Evolutionary conservation across 2,329 filamentous ascomycete species (phyloP), one percentile per base, ranked within the genome.

Genomic region (Chaetomium sp.): DNA sequence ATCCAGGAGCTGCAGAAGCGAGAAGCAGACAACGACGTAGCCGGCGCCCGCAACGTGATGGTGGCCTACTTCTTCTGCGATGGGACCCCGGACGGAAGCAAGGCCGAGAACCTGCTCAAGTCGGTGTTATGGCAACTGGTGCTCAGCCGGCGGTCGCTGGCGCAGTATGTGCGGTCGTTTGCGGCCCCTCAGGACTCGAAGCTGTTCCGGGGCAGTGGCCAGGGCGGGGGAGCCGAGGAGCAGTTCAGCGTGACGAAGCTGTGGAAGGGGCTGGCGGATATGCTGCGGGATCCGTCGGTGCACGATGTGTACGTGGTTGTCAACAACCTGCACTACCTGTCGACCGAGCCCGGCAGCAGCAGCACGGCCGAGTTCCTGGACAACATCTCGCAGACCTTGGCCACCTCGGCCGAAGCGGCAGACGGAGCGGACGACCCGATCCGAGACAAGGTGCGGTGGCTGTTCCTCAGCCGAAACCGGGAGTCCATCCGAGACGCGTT

Each of bases 11-110:
- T 44, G 19, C 42, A 44, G 19, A 44, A 44, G 42, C 19, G 42
- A 6, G 42, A 44, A 27, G 42, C 42, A 1, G 42, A 44, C 14
- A 44, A 33, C 42, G 42, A 44, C 19, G 9, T 44, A 11, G 42
- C 19, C 14, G 42, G 42, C 42, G 19, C 42, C 14, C 8, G 42
- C 14, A 44, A 44, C 19, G 42, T 27, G n/a, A 44, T 44, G 42
- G 42, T 44, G 42, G 42, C 42, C 42, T 44, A 44, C 42, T 44
- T 44, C 42, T 44, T 44, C n/a, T 44, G 42, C n/a, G 42, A 44
- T 6, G 1, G 14, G 5, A 44, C 42, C n/a, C 42, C 42, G 8
- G 42, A 44, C 42, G 27, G 42, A 14, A 44, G 42, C 42, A 44
- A 44, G 19, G 42, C 42, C 19, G 42, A 44, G 42, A 44, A 44